These are phyloP conservation scores for Penicillium verrucosum DNA, from an alignment of 2,329 filamentous ascomycete genomes.

Conservation along the genomic window DNA sequence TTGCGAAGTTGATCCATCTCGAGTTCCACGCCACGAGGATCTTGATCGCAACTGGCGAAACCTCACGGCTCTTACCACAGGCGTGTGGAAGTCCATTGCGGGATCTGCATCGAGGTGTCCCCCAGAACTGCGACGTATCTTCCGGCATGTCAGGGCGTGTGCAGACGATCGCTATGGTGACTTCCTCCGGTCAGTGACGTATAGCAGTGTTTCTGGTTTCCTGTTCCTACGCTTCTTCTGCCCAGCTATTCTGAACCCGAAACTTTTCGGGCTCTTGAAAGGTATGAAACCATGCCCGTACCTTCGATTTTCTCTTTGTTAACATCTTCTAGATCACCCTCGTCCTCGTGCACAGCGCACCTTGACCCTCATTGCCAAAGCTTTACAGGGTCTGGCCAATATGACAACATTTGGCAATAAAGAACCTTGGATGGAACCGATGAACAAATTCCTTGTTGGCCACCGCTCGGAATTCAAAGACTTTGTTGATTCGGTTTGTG, in stretches of 20 bases:
- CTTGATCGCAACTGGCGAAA: slow-evolving; percentile 78
- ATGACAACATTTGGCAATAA: slow-evolving; percentile 89
- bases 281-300: slow-evolving; percentile 41
- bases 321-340: slow-evolving; percentile 65
- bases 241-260: slow-evolving; percentile 91
- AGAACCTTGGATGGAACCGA: slow-evolving; percentile 98
- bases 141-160: slow-evolving; percentile 87
- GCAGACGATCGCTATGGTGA: slow-evolving; percentile 94
- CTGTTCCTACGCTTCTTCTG: slow-evolving; percentile 93
- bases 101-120: slow-evolving; percentile 73
- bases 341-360: slow-evolving; percentile 79
- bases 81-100: slow-evolving; percentile 81
- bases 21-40: slow-evolving; percentile 64
- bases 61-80: slow-evolving; percentile 71
- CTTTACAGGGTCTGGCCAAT: slow-evolving; percentile 85
- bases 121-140: slow-evolving; percentile 74
- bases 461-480: slow-evolving; percentile 78
- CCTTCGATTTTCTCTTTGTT: background rate
- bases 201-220: slow-evolving; percentile 93
- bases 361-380: slow-evolving; percentile 87
- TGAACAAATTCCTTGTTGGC: slow-evolving; percentile 80
- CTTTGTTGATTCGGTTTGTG: slow-evolving; percentile 83
- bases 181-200: slow-evolving; percentile 82
- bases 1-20: slow-evolving; percentile 92
- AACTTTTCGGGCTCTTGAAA: slow-evolving; percentile 81